Base-by-base conservation (phyloP, 179 eudicot species). In the Gypsophila paniculata region DNA sequence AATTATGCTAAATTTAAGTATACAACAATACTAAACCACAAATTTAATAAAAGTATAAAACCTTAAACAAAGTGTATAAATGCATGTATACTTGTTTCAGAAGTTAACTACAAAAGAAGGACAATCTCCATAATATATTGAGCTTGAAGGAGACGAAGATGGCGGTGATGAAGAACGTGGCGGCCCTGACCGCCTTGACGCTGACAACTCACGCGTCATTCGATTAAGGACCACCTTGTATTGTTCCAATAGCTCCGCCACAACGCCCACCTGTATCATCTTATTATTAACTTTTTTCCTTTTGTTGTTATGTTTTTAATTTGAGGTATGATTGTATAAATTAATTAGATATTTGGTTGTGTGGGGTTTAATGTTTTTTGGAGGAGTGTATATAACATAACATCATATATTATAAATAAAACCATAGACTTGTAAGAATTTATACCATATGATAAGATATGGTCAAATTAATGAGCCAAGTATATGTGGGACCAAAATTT, bases 31-130 rank as follows among this genome's bases (percentile, higher is more conserved):
- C 34, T 29, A 29, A 61, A 6, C 36, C 3, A 17, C 26, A 18
- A 17, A 17, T 5, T 15, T 17, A 42, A 42, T 42, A 42, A 6
- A 42, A 42, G 46, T 42, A 42, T 42, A 23, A 19, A 23, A 59
- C 60, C 60, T 55, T 59, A 42, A 42, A 59, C 34, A 58, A 23
- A 25, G 63, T 59, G 32, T 0, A 42, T 42, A 42, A 42, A 9
- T 23, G 26, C 21, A 1, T 36, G 26, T 57, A 1, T 36, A 36
- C 22, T 6, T 42, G 38, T 6, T 54, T 78, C 26, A 78, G 55
- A 78, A 78, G 64, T 74, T 70, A 70, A 78, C 81, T 48, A 78
- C 52, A 42, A 70, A 78, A 65, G 81, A 70, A 78, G 78, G 72
- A 2, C 44, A 68, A 9, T 72, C 78, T 72, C 57, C 71, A 14